A percentile compares a stretch with the other conserved stretches of the same genome.
phyloP scores from a whole-genome alignment of 768 basidiomycete genomes.

The Kondoa malvinella region DNA sequence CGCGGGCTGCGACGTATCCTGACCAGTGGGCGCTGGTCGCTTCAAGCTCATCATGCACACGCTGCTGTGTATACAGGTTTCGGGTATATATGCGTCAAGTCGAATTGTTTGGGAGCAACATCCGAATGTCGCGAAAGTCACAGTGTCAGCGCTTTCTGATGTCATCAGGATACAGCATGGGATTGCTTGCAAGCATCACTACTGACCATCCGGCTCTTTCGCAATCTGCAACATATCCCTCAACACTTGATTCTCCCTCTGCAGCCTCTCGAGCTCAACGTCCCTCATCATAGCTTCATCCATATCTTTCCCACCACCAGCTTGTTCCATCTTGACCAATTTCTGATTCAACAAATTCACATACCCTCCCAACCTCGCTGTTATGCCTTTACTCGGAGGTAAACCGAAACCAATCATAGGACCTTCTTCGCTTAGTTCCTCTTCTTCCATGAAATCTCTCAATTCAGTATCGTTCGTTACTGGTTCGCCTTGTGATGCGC shows the following conservation, averaged over 20 bases:
- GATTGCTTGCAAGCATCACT: background rate
- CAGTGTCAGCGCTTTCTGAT: too few relatives aligned
- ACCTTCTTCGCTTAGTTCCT: background rate
- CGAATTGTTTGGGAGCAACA: too few relatives aligned
- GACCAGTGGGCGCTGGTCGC: background rate
- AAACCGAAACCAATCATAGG: background rate
- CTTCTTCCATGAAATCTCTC: background rate
- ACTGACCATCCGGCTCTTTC: background rate
- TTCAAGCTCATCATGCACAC: background rate
- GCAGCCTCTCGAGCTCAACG: slow-evolving; percentile 61
- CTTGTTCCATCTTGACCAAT: background rate
- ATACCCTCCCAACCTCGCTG: slow-evolving; percentile 11
- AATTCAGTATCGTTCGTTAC: background rate
- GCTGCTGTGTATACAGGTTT: too few relatives aligned
- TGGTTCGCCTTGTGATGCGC: slow-evolving; percentile 25
- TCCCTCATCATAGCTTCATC: slow-evolving; percentile 87
- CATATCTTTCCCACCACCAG: slow-evolving; percentile 30
- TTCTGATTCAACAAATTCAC: slow-evolving; percentile 5
- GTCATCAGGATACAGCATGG: too few relatives aligned
- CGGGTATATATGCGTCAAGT: too few relatives aligned
- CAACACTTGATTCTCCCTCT: slow-evolving; percentile 64
- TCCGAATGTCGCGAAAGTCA: too few relatives aligned
- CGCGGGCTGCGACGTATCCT: background rate
- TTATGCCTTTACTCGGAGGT: background rate
- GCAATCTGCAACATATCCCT: slow-evolving; percentile 56